Base-by-base conservation (phyloP, 2,329 filamentous ascomycete genomes). In the Macrophomina pseudophaseolina region DNA sequence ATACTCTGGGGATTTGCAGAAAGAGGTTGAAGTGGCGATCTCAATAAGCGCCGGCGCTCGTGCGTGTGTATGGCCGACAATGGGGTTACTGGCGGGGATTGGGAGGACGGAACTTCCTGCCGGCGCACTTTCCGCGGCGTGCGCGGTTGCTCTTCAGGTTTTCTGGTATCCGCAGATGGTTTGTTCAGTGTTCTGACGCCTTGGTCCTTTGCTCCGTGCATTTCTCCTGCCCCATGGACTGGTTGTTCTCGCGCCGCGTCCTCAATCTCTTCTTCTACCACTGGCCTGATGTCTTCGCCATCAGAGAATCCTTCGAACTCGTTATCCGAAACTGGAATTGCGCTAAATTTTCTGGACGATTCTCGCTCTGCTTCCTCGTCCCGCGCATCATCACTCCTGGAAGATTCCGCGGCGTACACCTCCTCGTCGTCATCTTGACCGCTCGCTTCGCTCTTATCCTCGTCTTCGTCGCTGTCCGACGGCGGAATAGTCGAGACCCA, bases 21-120 rank as follows among this genome's bases (percentile, higher is more conserved):
- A 7, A 49, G 56, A 2, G 46, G 28, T 23, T 54, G 48, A n/a
- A 63, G 30, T 12, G 65, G 65, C n/a, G 56, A 63, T 16, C 65
- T 48, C 30, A 33, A n/a, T 4, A 58, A 6, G 7, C 40, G 56
- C 38, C 30, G 38, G 18, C 58, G 44, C 33, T 62, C 58, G 2
- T 65, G 63, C 18, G 63, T 65, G 48, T 44, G 60, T 8, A 64
- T 64, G 5, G 60, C 46, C 8, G 65, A 63, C 4, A 66, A 11
- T 8, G 65, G 56, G 4, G 65, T 62, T 8, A 53, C 32, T 5
- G 49, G 56, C 12, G 58, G 65, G 9, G 65, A 54, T 35, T 66
- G 65, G 9, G 65, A 66, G 12, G 65, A 66, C 16, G 65, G 65
- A 11, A 66, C 48, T 18, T 66, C 65, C 1, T 52, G 35, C 30